Percentiles rank a stretch among this genome's conserved stretches.
These are phyloP conservation scores for Fusarium brachygibbosum DNA, from an alignment of 2,329 filamentous ascomycete genomes.

Conservation along the genomic window DNA sequence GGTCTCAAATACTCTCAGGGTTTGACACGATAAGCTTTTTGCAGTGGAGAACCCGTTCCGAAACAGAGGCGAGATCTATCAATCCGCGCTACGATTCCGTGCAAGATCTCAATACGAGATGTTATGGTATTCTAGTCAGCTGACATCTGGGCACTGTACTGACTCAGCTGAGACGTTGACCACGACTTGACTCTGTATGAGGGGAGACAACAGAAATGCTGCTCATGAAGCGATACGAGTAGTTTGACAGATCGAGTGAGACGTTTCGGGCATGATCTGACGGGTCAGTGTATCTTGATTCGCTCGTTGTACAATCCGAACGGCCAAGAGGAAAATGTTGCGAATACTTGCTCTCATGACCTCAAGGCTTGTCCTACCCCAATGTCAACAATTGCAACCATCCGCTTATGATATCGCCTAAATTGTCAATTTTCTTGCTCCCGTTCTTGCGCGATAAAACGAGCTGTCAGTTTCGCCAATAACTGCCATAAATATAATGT, in stretches of 20 bases:
- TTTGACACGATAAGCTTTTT: slow-evolving; percentile 40
- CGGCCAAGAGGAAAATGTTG: not conserved
- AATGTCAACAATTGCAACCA: slow-evolving; percentile 8
- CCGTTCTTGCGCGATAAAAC: slow-evolving; percentile 9
- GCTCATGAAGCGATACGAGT: not conserved
- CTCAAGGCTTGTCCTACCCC: slow-evolving; percentile 4
- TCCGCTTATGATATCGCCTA: slow-evolving; percentile 6
- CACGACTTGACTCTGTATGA: not conserved
- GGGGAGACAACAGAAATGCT: not conserved
- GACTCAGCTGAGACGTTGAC: slow-evolving; percentile 13
- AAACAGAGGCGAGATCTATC: slow-evolving; percentile 33
- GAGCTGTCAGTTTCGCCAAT: slow-evolving; percentile 31
- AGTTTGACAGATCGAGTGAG: not conserved
- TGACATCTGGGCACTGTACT: slow-evolving; percentile 6
- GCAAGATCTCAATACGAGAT: slow-evolving; percentile 16
- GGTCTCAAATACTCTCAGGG: slow-evolving; percentile 13
- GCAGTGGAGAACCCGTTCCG: slow-evolving; percentile 40
- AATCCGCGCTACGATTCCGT: slow-evolving; percentile 1
- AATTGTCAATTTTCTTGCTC: not conserved
- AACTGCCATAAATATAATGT: slow-evolving; percentile 22
- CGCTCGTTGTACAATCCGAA: not conserved
- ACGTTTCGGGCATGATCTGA: not conserved
- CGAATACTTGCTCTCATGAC: slow-evolving; percentile 11
- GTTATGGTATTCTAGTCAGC: slow-evolving; percentile 20
- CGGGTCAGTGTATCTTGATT: not conserved